Base-by-base conservation (phyloP, 169 alveolate species). In the Plasmodium relictum region DNA sequence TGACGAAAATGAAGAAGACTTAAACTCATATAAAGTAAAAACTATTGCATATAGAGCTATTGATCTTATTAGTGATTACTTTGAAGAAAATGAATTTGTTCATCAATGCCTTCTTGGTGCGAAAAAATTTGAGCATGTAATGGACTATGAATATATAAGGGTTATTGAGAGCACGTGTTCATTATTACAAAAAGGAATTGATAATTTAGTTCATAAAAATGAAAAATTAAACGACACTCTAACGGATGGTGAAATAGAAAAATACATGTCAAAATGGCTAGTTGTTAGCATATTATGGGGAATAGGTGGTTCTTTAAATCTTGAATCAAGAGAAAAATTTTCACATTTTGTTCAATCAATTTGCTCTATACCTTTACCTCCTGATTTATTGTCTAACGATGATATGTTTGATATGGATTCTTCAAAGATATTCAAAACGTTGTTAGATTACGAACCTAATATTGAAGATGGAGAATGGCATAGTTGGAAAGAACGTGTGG, bases 401-500 rank as follows among this genome's bases (percentile, higher is more conserved):
- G 61, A 65, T 20, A 44, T 59, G 68, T 31, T 50, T 61, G 68
- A 74, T 72, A 37, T 37, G 22, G 73, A 69, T 69, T 54, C 73
- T 56, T 24, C 58, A 20, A 56, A 59, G 22, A n/a, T 18, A 42
- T 22, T 42, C n/a, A 73, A 76, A 71, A 96, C 98, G n/a, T 73
- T 98, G 70, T 93, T 97, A 69, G 99, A 97, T 88, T 98, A 94
- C 88, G 98, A 96, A 92, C 98, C 98, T 10, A 91, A 96, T 52
- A 92, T 97, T 50, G 98, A 96, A 42, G 99, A 97, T 62, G 98
- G 98, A 44, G 95, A 94, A 86, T 98, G 99, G 99, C 92, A 94
- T 62, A 89, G 94, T 50, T 98, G 99, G 99, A 97, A 96, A 78
- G 95, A 96, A 85, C 95, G 97, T 70, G 99, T 97, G 0, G 98